Evolutionary conservation across 2,329 filamentous ascomycete species (phyloP).

Genomic region (Diaporthe ilicicola): DNA sequence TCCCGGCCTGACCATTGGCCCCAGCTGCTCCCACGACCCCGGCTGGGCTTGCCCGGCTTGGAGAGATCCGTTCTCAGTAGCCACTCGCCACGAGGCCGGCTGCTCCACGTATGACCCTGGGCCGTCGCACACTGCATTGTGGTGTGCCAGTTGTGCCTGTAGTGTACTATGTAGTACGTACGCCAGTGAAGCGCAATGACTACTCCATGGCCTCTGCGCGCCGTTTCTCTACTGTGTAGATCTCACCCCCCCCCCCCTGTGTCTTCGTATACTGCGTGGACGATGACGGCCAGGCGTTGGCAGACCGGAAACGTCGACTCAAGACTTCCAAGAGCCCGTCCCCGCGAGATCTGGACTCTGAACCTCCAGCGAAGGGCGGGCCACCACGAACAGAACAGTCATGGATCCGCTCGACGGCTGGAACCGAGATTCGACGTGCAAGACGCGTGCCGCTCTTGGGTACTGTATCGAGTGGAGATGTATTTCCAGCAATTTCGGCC

Average conservation of each 20-base stretch:
- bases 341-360: not conserved
- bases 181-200: not conserved
- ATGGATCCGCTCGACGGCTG: slow-evolving; percentile 15
- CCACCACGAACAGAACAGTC: slow-evolving; percentile 15
- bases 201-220: not conserved
- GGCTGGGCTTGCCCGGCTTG: not conserved
- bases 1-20: slow-evolving; percentile 14
- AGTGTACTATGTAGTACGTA: too few species aligned
- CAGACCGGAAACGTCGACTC: not conserved
- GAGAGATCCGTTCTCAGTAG: not conserved
- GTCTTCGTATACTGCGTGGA: not conserved
- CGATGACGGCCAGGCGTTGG: not conserved
- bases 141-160: not conserved
- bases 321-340: not conserved
- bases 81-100: slow-evolving; percentile 21
- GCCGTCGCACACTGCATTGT: not conserved
- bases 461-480: slow-evolving; percentile 10
- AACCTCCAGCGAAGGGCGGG: not conserved
- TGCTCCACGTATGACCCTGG: slow-evolving; percentile 2
- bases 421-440: slow-evolving; percentile 22
- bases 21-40: not conserved
- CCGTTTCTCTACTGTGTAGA: not conserved
- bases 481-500: slow-evolving; percentile 26
- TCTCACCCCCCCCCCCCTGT: not conserved
- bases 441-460: slow-evolving; percentile 3